Conservation (phyloP, 2,329 filamentous ascomycete genomes). For the Ustulina deusta region DNA sequence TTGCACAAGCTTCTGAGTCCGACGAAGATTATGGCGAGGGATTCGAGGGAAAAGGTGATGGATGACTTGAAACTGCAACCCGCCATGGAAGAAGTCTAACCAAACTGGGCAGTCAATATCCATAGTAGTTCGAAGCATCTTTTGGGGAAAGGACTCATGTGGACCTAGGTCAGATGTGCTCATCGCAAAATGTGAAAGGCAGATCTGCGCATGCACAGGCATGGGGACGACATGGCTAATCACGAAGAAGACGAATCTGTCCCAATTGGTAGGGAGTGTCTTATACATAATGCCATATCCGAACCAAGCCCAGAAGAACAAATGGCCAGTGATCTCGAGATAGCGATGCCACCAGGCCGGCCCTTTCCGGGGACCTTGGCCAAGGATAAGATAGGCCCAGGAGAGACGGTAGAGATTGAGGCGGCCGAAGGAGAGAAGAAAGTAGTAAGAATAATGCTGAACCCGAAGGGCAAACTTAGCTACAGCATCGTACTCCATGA, state of each 20-base stretch:
- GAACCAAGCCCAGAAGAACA: conserved; percentile 89
- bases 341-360: conserved; percentile 86
- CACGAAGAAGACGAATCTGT: conserved; percentile 79
- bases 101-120: conserved; percentile 78
- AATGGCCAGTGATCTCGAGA: conserved; percentile 80
- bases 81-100: conserved; percentile 79
- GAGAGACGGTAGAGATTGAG: conserved; percentile 89
- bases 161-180: conserved; percentile 87
- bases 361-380: conserved; percentile 78
- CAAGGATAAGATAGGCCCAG: conserved; percentile 79
- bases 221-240: conserved; percentile 84
- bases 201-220: conserved; percentile 89
- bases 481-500: conserved; percentile 82
- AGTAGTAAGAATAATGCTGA: conserved; percentile 86
- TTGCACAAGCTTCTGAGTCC: conserved; percentile 68
- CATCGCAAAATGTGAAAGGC: conserved; percentile 93
- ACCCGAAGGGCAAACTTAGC: conserved; percentile 77
- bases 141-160: conserved; percentile 87
- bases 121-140: conserved; percentile 93
- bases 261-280: conserved; percentile 75
- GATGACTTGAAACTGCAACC: conserved; percentile 78
- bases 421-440: conserved; percentile 81
- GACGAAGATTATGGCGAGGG: conserved; percentile 75
- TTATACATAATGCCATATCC: conserved; percentile 84
- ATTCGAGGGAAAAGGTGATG: conserved; percentile 78